Evolutionary conservation across 805 yeast genomes (phyloP).

Genomic region (Tetrapisispora phaffii): DNA sequence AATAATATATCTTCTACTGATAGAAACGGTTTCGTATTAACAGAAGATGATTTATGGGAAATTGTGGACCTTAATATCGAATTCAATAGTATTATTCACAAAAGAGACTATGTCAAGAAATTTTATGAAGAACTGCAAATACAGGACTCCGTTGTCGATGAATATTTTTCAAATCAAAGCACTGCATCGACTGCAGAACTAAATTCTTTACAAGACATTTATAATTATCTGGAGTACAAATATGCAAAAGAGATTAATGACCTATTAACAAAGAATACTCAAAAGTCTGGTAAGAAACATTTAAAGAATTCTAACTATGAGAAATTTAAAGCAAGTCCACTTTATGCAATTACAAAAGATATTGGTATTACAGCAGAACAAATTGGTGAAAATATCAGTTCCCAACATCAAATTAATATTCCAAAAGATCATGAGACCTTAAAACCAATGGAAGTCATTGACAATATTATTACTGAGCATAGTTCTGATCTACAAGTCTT

Average conservation of each 20-base stretch:
- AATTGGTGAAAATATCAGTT: slow-evolving; percentile 71
- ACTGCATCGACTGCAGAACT: slow-evolving; percentile 54
- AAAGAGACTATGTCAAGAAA: slow-evolving; percentile 51
- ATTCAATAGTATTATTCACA: slow-evolving; percentile 73
- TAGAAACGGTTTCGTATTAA: slow-evolving; percentile 38
- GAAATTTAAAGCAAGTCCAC: slow-evolving; percentile 51
- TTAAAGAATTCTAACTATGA: slow-evolving; percentile 55
- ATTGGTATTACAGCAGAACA: slow-evolving; percentile 73
- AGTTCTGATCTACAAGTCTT: slow-evolving; percentile 31
- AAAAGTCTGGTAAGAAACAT: slow-evolving; percentile 38
- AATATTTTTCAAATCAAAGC: slow-evolving; percentile 45
- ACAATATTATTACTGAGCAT: slow-evolving; percentile 29
- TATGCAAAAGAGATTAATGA: slow-evolving; percentile 38
- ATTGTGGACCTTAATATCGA: slow-evolving; percentile 79
- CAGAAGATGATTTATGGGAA: slow-evolving; percentile 87
- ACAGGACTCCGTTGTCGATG: slow-evolving; percentile 49
- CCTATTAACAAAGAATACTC: slow-evolving; percentile 21
- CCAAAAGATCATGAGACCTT: slow-evolving; percentile 54
- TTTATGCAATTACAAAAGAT: slow-evolving; percentile 56
- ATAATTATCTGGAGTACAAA: slow-evolving; percentile 72
- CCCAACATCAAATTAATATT: slow-evolving; percentile 57
- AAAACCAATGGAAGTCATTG: slow-evolving; percentile 53
- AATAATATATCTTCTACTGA: slow-evolving; percentile 53
- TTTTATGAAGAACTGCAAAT: slow-evolving; percentile 45
- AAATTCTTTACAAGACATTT: slow-evolving; percentile 56